Conservation (phyloP, 2,329 filamentous ascomycete species). For the Aspergillus felis region DNA sequence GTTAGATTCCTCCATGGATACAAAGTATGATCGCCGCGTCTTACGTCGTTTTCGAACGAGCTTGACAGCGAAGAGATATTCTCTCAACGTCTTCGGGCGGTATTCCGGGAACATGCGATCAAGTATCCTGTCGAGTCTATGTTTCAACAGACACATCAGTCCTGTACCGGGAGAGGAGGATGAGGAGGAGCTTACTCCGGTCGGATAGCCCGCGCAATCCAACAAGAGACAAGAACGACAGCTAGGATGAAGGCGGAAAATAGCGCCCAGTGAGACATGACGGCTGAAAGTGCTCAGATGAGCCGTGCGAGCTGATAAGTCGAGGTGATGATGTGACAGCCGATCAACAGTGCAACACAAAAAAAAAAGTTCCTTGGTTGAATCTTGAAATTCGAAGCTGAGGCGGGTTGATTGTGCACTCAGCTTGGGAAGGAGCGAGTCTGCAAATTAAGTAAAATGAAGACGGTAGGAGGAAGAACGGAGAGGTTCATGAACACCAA, state of each 20-base stretch:
- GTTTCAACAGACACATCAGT: neutral
- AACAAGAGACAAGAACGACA: neutral
- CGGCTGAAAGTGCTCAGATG: neutral
- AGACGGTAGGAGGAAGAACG: neutral
- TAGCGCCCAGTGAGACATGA: neutral
- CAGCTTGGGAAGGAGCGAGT: neutral
- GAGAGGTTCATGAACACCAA: neutral
- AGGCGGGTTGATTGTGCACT: neutral
- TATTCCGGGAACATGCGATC: neutral
- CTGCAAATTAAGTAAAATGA: no score
- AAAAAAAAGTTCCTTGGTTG: no score
- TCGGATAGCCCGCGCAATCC: neutral
- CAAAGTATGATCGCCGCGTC: neutral
- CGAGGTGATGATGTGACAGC: neutral
- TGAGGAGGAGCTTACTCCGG: neutral
- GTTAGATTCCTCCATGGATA: neutral
- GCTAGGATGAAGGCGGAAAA: neutral
- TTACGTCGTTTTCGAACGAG: neutral
- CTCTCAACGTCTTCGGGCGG: neutral
- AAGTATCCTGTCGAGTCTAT: neutral
- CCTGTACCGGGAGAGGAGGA: neutral
- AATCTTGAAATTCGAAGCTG: neutral
- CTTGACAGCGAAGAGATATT: neutral
- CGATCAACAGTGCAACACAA: neutral
- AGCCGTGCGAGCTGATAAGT: neutral